Evolutionary conservation across 1,284 basidiomycete species (phyloP).

Genomic region (Sphagnurus paluster): DNA sequence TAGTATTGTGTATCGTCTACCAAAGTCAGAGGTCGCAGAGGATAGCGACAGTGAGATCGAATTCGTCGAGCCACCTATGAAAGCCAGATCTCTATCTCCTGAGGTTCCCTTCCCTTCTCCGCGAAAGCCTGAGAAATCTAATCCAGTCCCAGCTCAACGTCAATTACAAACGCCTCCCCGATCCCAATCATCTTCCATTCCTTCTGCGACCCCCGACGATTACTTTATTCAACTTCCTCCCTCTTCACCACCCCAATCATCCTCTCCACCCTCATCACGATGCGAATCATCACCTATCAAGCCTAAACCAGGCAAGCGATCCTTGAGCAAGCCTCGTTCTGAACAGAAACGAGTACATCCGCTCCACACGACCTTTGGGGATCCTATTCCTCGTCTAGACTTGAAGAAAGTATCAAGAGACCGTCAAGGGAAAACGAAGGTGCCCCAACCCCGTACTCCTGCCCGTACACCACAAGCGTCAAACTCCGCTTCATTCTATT

Average conservation of each 20-base stretch:
- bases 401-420: slow-evolving; percentile 9
- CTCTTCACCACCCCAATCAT: slow-evolving; percentile 20
- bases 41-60: slow-evolving; percentile 29
- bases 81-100: slow-evolving; percentile 10
- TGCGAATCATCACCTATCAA: slow-evolving; percentile 15
- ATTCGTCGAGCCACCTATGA: slow-evolving; percentile 21
- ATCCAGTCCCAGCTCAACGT: slow-evolving; percentile 9
- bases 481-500: neutral
- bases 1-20: slow-evolving; percentile 27
- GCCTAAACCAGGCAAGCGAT: neutral
- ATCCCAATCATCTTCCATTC: slow-evolving; percentile 32
- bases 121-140: neutral
- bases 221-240: slow-evolving; percentile 19
- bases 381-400: slow-evolving; percentile 17
- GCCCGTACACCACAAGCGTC: neutral
- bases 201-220: slow-evolving; percentile 22
- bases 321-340: slow-evolving; percentile 1
- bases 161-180: slow-evolving; percentile 44
- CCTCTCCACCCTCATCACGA: slow-evolving; percentile 19
- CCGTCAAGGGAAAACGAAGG: slow-evolving; percentile 2
- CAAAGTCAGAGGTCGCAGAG: slow-evolving; percentile 21
- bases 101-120: slow-evolving; percentile 5
- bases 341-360: slow-evolving; percentile 1
- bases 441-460: neutral
- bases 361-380: neutral